These are phyloP conservation scores for Acanthamoeba lenticulata DNA, from an alignment of 208 protist genomes.

Conservation along the genomic window DNA sequence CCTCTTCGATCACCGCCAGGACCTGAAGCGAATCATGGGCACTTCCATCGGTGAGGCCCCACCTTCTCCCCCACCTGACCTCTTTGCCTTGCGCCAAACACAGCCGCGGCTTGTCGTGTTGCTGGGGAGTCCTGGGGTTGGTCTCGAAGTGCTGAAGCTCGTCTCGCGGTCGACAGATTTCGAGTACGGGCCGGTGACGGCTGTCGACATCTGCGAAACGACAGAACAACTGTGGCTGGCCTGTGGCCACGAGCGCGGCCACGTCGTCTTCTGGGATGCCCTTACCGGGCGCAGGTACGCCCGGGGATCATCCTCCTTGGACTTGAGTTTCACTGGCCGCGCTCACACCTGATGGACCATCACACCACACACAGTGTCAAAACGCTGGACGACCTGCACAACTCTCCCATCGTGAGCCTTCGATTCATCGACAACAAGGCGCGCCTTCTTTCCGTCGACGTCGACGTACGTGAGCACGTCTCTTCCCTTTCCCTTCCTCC, in stretches of 20 bases:
- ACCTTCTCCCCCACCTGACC: too few species aligned
- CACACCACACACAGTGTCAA: neutral
- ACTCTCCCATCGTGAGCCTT: constrained; percentile 20
- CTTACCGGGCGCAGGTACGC: neutral
- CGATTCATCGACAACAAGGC: constrained; percentile 47
- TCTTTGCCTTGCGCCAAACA: too few species aligned
- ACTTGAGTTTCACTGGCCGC: too few species aligned
- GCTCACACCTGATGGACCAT: too few species aligned
- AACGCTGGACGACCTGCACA: constrained; percentile 16
- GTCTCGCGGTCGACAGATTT: neutral
- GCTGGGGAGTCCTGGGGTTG: too few species aligned
- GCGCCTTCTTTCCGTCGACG: neutral
- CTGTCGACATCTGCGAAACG: constrained; percentile 33
- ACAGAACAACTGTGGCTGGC: constrained; percentile 39
- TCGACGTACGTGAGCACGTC: neutral
- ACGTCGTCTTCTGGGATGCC: constrained; percentile 59
- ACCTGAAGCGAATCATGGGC: constrained; percentile 63
- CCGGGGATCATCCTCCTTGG: neutral
- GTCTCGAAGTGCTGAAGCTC: neutral
- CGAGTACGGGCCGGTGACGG: constrained; percentile 56
- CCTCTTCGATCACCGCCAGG: constrained; percentile 56
- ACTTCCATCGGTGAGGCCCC: constrained; percentile 45
- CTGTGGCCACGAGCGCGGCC: constrained; percentile 60
- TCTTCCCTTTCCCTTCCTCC: neutral
- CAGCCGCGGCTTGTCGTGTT: neutral